Percentiles rank a stretch among this genome's conserved stretches.
phyloP scores from a whole-genome alignment of 2,329 filamentous ascomycete genomes.

The Pseudodiploospora longispora region DNA sequence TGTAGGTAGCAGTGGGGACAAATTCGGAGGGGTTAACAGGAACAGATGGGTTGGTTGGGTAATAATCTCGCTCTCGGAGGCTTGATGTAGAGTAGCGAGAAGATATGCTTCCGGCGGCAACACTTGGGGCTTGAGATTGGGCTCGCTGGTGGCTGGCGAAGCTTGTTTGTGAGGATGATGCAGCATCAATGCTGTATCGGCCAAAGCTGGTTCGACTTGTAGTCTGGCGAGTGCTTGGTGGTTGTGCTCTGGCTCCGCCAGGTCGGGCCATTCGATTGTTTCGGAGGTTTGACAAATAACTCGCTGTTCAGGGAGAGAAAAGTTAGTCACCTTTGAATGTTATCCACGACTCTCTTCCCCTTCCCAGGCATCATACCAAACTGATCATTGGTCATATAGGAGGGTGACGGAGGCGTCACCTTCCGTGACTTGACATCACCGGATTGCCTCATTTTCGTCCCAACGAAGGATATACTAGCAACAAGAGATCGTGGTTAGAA shows the following conservation, averaged over 20 bases:
- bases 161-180: conserved; percentile 20
- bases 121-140: conserved; percentile 29
- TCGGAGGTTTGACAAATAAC: conserved; percentile 64
- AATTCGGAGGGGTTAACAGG: conserved; percentile 51
- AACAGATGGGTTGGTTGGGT: conserved; percentile 32
- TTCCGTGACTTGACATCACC: conserved; percentile 37
- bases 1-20: conserved; percentile 60
- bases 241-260: conserved; percentile 60
- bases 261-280: conserved; percentile 59
- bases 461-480: no score
- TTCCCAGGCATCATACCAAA: conserved; percentile 43
- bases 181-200: conserved; percentile 23
- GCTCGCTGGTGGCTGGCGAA: conserved; percentile 16
- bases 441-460: conserved; percentile 19
- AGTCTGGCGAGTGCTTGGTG: conserved; percentile 27
- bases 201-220: conserved; percentile 24
- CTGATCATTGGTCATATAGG: conserved; percentile 60
- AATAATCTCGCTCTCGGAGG: conserved; percentile 43
- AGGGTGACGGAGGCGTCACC: conserved; percentile 52
- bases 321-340: conserved; percentile 12
- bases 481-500: no score
- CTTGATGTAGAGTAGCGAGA: conserved; percentile 43
- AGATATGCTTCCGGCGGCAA: conserved; percentile 35
- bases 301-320: conserved; percentile 37
- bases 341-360: not conserved